These are phyloP conservation scores for Colletotrichum tanaceti DNA, from an alignment of 2,329 filamentous ascomycete genomes.

Conservation along the genomic window DNA sequence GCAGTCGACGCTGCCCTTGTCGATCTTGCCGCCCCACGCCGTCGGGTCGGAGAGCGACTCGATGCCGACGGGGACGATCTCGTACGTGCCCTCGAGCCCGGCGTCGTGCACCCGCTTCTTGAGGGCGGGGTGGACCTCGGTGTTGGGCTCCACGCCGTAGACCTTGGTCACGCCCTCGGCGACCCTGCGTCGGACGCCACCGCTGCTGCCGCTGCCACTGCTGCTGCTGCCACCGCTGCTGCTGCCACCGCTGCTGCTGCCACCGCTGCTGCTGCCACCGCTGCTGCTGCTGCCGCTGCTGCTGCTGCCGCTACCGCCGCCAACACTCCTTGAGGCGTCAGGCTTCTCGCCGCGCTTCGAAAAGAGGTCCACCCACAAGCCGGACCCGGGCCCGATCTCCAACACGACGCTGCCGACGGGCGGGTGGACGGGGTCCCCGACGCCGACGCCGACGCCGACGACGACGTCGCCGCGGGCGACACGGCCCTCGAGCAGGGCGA, in stretches of 20 bases:
- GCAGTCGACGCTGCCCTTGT: constrained; percentile 65
- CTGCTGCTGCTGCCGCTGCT: no score
- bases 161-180: constrained; percentile 52
- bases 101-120: constrained; percentile 59
- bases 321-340: not conserved
- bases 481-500: constrained; percentile 66
- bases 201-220: no score
- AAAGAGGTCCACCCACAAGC: constrained; percentile 70
- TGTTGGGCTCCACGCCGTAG: constrained; percentile 74
- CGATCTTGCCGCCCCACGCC: constrained; percentile 59
- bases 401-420: constrained; percentile 64
- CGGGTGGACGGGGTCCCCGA: constrained; percentile 49
- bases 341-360: constrained; percentile 39
- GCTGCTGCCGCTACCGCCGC: no score
- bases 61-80: constrained; percentile 72
- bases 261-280: no score
- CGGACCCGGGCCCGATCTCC: constrained; percentile 72
- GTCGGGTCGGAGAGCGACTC: constrained; percentile 62
- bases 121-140: constrained; percentile 62
- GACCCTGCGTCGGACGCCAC: constrained; percentile 3
- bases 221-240: no score
- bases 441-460: constrained; percentile 54
- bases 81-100: constrained; percentile 68
- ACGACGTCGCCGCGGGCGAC: constrained; percentile 53
- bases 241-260: no score